phyloP scores from a whole-genome alignment of 164 flowering plant genomes.

The Piper longum region DNA sequence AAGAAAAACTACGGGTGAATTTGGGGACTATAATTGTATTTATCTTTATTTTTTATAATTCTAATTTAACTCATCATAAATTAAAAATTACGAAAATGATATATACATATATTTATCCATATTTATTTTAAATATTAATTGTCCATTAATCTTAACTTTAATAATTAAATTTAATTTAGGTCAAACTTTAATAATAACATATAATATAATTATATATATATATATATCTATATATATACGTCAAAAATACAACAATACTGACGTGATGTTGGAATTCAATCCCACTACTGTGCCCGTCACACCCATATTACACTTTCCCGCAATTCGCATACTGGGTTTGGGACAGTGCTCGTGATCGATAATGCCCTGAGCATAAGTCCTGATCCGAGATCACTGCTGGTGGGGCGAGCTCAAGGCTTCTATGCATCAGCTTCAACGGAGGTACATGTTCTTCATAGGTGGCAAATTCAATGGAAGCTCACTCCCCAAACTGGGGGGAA shows the following conservation, averaged over 20 bases:
- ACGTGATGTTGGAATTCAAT: not conserved
- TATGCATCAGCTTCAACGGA: slow-evolving; percentile 17
- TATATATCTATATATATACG: too few relatives aligned
- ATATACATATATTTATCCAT: too few relatives aligned
- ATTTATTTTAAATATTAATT: too few relatives aligned
- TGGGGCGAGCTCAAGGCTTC: slow-evolving; percentile 39
- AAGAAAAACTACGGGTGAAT: too few relatives aligned
- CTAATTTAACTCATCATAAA: too few relatives aligned
- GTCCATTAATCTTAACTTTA: too few relatives aligned
- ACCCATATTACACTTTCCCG: not conserved
- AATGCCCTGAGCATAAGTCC: slow-evolving; percentile 2
- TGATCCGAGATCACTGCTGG: slow-evolving; percentile 14
- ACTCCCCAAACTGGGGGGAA: slow-evolving; percentile 37
- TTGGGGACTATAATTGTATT: too few relatives aligned
- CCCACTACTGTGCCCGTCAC: not conserved
- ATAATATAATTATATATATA: too few relatives aligned
- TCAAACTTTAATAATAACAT: too few relatives aligned
- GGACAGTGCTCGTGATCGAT: not conserved
- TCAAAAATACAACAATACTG: not conserved
- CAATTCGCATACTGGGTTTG: not conserved
- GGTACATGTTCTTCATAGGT: slow-evolving; percentile 19
- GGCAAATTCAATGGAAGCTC: slow-evolving; percentile 37
- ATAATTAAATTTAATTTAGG: too few relatives aligned
- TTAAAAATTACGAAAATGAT: too few relatives aligned
- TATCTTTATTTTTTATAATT: too few relatives aligned